Evolutionary conservation across 768 basidiomycete genomes (phyloP).

Genomic region (Tulasnella sp.): DNA sequence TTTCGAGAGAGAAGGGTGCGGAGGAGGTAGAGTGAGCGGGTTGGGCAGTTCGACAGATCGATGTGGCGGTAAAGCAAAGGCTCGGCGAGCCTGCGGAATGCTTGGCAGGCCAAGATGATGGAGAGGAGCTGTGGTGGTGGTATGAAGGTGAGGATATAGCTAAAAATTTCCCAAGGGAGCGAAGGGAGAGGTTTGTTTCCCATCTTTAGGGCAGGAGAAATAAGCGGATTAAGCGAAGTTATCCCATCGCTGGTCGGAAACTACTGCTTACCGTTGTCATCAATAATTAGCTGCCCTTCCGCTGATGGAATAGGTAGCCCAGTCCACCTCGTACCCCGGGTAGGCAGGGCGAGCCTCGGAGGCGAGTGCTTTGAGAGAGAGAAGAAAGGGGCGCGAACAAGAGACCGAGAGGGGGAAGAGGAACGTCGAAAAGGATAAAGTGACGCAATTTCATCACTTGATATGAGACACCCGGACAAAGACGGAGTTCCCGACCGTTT

Average conservation of each 20-base stretch:
- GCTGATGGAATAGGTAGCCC: neutral
- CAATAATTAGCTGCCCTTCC: no score
- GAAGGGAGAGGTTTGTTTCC: neutral
- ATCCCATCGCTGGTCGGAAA: neutral
- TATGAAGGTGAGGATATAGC: neutral
- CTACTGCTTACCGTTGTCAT: neutral
- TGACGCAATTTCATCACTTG: neutral
- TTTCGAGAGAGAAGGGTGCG: neutral
- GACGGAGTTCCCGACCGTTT: neutral
- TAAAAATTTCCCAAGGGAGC: conserved; percentile 3
- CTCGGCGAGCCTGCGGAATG: conserved; percentile 4
- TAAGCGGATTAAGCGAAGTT: neutral
- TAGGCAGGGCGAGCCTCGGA: neutral
- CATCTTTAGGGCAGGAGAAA: neutral
- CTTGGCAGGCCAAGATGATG: neutral
- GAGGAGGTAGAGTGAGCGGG: conserved; percentile 2
- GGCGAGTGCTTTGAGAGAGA: neutral
- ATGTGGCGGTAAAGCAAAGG: conserved; percentile 6
- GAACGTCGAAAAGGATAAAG: neutral
- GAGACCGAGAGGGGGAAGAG: neutral
- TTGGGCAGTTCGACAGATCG: conserved; percentile 8
- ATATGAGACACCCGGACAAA: neutral
- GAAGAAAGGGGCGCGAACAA: neutral
- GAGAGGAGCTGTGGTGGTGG: neutral
- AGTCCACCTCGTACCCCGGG: neutral